These are phyloP conservation scores for Colletotrichum spaethianum DNA, from an alignment of 2,329 filamentous ascomycete genomes.

Conservation along the genomic window DNA sequence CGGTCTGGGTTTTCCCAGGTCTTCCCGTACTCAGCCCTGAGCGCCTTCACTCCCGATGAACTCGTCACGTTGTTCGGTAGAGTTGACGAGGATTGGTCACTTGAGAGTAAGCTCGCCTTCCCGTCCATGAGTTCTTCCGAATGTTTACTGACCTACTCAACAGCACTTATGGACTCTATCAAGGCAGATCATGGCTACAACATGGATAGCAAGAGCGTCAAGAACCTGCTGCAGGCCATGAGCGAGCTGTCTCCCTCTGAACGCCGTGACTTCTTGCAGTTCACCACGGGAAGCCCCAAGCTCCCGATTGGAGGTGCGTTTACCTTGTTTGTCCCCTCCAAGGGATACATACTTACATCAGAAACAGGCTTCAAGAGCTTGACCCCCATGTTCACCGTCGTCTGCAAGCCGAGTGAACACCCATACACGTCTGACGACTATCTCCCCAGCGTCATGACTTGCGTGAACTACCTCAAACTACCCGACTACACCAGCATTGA, in stretches of 20 bases:
- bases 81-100: constrained; percentile 95
- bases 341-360: constrained; percentile 13
- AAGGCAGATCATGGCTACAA: constrained; percentile 99
- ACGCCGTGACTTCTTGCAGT: constrained; percentile 95
- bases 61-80: constrained; percentile 94
- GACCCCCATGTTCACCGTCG: constrained; percentile 98
- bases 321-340: not conserved
- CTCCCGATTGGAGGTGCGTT: constrained; percentile 94
- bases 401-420: constrained; percentile 97
- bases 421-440: constrained; percentile 97
- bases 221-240: constrained; percentile 94
- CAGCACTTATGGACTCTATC: constrained; percentile 96
- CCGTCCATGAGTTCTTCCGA: not conserved
- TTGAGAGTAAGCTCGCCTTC: constrained; percentile 82
- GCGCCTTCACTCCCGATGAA: constrained; percentile 95
- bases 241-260: constrained; percentile 83
- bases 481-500: constrained; percentile 90
- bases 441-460: constrained; percentile 99
- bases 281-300: constrained; percentile 97
- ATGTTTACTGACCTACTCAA: constrained; percentile 43
- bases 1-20: constrained; percentile 92
- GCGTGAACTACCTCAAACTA: constrained; percentile 98
- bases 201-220: constrained; percentile 96
- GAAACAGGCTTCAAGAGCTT: constrained; percentile 90
- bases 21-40: constrained; percentile 93